Conservation (phyloP, 495 filamentous ascomycete species). For the Thozetella sp. region DNA sequence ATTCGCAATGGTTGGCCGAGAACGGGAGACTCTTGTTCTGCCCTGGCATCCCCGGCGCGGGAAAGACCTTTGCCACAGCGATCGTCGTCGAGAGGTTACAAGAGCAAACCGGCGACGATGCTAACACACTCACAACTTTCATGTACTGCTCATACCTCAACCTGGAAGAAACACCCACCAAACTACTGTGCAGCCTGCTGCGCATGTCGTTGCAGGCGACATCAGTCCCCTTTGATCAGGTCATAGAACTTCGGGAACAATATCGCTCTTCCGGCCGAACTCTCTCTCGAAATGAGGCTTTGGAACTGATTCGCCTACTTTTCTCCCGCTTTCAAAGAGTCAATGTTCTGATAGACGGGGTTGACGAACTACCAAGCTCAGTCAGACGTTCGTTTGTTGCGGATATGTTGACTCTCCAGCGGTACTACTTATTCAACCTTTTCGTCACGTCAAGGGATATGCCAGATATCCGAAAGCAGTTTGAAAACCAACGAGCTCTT, state of each 20-base stretch:
- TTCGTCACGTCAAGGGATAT: not conserved
- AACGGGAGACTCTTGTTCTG: conserved; percentile 32
- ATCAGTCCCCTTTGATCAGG: conserved; percentile 16
- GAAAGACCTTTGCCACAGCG: conserved; percentile 27
- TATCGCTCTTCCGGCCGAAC: not conserved
- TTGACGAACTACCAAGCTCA: not conserved
- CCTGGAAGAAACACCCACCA: conserved; percentile 15
- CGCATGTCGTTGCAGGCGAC: conserved; percentile 23
- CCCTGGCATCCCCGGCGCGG: conserved; percentile 34
- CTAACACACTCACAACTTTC: conserved; percentile 31
- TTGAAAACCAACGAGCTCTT: not conserved
- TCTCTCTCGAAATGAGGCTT: not conserved
- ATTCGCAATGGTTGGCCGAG: conserved; percentile 20
- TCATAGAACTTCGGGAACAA: not conserved
- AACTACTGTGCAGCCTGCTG: conserved; percentile 26
- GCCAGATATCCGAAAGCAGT: not conserved
- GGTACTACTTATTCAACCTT: not conserved
- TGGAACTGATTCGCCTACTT: not conserved
- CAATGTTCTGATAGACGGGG: not conserved
- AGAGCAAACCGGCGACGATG: conserved; percentile 5
- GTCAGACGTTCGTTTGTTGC: not conserved
- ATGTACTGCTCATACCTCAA: conserved; percentile 37
- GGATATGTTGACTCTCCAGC: not conserved
- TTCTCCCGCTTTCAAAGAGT: not conserved
- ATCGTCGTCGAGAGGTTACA: conserved; percentile 31